Conservation (phyloP, 192 early-diverging fungal genomes). For the Entomortierella parvispora region DNA sequence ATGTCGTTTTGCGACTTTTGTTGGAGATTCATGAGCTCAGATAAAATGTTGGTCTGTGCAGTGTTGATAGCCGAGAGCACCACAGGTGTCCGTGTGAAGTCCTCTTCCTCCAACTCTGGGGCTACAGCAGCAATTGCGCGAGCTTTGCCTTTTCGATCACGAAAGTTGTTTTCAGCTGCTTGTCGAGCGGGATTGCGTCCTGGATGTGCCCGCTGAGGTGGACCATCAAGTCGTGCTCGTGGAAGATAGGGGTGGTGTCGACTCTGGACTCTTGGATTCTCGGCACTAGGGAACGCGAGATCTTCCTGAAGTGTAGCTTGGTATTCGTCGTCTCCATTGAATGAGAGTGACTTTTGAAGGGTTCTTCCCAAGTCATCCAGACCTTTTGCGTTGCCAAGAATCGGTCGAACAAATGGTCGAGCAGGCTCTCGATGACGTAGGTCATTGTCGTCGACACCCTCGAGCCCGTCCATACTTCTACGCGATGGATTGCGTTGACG, state of each 20-base stretch:
- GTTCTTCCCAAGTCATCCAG: slow-evolving; percentile 33
- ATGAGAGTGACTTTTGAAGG: slow-evolving; percentile 43
- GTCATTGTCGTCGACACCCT: slow-evolving; percentile 24
- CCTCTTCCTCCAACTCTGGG: slow-evolving; percentile 17
- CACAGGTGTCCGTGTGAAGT: slow-evolving; percentile 31
- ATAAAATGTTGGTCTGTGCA: slow-evolving; percentile 46
- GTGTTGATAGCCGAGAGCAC: slow-evolving; percentile 45
- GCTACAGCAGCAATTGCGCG: background rate
- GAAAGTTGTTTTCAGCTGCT: slow-evolving; percentile 19
- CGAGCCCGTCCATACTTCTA: slow-evolving; percentile 29
- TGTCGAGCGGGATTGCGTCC: slow-evolving; percentile 10
- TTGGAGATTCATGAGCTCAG: slow-evolving; percentile 35
- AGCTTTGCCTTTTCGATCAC: slow-evolving; percentile 41
- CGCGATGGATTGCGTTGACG: slow-evolving; percentile 14
- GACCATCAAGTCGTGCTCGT: slow-evolving; percentile 7
- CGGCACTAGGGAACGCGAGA: background rate
- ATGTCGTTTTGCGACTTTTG: slow-evolving; percentile 22
- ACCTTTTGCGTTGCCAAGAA: slow-evolving; percentile 20
- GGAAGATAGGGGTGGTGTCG: slow-evolving; percentile 39
- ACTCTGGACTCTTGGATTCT: background rate
- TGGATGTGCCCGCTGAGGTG: slow-evolving; percentile 9
- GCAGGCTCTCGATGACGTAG: slow-evolving; percentile 21
- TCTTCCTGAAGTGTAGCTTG: slow-evolving; percentile 15
- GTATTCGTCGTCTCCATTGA: slow-evolving; percentile 46
- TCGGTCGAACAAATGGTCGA: slow-evolving; percentile 8